Evolutionary conservation across 805 yeast genomes (phyloP).

Genomic region (Wickerhamiella galacta): DNA sequence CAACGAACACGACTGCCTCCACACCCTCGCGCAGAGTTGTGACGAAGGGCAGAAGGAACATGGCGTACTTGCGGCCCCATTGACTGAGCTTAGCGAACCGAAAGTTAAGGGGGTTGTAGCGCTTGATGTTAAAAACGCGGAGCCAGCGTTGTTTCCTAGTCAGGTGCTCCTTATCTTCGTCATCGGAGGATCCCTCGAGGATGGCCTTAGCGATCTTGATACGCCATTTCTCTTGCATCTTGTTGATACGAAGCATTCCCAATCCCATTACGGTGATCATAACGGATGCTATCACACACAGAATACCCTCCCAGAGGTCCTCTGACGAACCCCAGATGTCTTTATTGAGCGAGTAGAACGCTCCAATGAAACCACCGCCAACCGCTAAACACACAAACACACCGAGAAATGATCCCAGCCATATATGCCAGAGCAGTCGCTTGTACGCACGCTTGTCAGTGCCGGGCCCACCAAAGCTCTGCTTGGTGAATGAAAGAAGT

Average conservation of each 20-base stretch:
- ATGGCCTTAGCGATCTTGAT: constrained; percentile 79
- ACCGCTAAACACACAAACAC: constrained; percentile 60
- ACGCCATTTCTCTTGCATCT: constrained; percentile 96
- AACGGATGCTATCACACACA: constrained; percentile 75
- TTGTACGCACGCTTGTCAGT: constrained; percentile 32
- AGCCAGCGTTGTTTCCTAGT: background rate
- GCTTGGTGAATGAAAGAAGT: constrained; percentile 76
- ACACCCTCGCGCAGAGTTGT: constrained; percentile 93
- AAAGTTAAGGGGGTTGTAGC: constrained; percentile 13
- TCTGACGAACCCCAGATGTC: constrained; percentile 81
- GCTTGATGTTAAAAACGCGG: constrained; percentile 7
- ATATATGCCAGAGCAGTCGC: constrained; percentile 58
- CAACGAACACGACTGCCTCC: constrained; percentile 90
- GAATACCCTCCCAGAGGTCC: constrained; percentile 94
- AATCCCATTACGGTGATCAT: constrained; percentile 90
- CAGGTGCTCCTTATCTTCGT: constrained; percentile 11
- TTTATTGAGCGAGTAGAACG: constrained; percentile 61
- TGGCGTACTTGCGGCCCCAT: constrained; percentile 55
- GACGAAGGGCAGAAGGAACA: constrained; percentile 79
- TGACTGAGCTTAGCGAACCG: constrained; percentile 13
- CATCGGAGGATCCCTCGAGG: constrained; percentile 34
- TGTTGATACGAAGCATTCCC: constrained; percentile 88
- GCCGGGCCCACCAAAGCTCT: constrained; percentile 47
- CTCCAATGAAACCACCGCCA: constrained; percentile 92
- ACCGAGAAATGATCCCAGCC: constrained; percentile 68